Percentiles rank a stretch among this genome's conserved stretches.
Conservation (phyloP, 2,329 filamentous ascomycete species). For the Nothophaeocryptopus gaeumannii region DNA sequence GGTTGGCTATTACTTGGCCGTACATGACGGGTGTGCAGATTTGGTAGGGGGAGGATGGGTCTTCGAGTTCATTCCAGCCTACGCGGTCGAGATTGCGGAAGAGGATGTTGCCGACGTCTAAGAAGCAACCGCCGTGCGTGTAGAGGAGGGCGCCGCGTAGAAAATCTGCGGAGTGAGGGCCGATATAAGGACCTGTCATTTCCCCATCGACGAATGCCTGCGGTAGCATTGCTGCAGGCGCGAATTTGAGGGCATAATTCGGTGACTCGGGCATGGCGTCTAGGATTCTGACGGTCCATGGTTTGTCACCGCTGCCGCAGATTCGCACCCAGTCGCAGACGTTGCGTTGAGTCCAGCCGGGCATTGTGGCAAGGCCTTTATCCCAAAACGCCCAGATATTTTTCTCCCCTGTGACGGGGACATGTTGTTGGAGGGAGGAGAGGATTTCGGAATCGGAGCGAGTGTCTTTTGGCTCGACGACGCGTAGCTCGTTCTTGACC, state of each 20-base stretch:
- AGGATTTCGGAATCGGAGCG: slow-evolving; percentile 7
- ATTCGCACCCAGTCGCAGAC: slow-evolving; percentile 43
- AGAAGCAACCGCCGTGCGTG: slow-evolving; percentile 41
- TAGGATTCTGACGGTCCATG: slow-evolving; percentile 45
- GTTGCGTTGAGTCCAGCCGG: slow-evolving; percentile 39
- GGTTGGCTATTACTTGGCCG: slow-evolving; percentile 4
- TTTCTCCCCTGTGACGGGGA: slow-evolving; percentile 39
- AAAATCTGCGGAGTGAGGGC: slow-evolving; percentile 49
- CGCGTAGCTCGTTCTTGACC: not conserved
- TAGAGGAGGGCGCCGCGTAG: slow-evolving; percentile 45
- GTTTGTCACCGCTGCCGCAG: slow-evolving; percentile 25
- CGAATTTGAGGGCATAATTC: slow-evolving; percentile 41
- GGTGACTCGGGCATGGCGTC: slow-evolving; percentile 39
- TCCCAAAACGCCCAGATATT: slow-evolving; percentile 46
- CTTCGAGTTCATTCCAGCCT: slow-evolving; percentile 40
- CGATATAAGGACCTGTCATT: slow-evolving; percentile 46
- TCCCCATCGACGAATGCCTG: slow-evolving; percentile 43
- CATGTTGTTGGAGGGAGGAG: slow-evolving; percentile 4
- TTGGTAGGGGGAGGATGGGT: slow-evolving; percentile 37
- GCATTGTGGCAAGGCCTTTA: slow-evolving; percentile 37
- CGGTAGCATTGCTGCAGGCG: slow-evolving; percentile 35
- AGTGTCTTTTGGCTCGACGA: slow-evolving; percentile 2
- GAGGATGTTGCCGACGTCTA: slow-evolving; percentile 44
- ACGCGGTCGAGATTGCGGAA: slow-evolving; percentile 39
- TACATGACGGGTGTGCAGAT: slow-evolving; percentile 31